phyloP scores from a whole-genome alignment of 2,329 filamentous ascomycete genomes.

The Epichloe sylvatica region DNA sequence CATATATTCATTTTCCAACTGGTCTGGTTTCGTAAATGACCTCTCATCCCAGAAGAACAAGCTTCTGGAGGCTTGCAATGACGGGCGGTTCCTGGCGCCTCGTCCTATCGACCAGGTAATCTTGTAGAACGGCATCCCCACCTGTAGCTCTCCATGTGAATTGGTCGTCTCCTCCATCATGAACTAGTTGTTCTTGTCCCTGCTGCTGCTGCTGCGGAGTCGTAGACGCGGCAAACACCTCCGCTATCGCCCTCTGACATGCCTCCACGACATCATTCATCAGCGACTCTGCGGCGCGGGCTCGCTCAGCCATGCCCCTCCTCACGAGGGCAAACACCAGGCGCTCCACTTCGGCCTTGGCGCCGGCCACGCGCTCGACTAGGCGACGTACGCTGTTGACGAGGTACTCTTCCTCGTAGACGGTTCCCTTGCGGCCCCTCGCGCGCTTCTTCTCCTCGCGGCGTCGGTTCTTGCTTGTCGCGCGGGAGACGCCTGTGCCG shows the following conservation, averaged over 20 bases:
- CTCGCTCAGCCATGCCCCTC: constrained; percentile 76
- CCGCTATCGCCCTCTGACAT: constrained; percentile 50
- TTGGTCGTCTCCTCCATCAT: constrained; percentile 7
- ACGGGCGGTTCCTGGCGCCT: constrained; percentile 34
- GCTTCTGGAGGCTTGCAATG: constrained; percentile 33
- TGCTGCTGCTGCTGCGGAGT: constrained; percentile 6
- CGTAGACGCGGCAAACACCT: constrained; percentile 45
- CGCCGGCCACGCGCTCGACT: constrained; percentile 64
- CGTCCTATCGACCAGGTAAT: constrained; percentile 32
- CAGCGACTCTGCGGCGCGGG: constrained; percentile 59
- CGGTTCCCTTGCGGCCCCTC: constrained; percentile 84
- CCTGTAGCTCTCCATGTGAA: constrained; percentile 26
- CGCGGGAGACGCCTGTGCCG: constrained; percentile 59
- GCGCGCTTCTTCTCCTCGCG: constrained; percentile 93
- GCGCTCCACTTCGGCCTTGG: constrained; percentile 56
- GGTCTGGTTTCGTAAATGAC: no score
- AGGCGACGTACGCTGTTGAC: constrained; percentile 75
- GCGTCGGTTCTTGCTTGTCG: constrained; percentile 74
- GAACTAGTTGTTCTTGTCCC: constrained; percentile 9
- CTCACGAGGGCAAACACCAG: constrained; percentile 66
- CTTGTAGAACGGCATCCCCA: constrained; percentile 37
- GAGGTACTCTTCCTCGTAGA: constrained; percentile 96
- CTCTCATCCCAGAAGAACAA: constrained; percentile 34
- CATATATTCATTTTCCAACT: not conserved
- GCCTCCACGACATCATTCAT: constrained; percentile 60